Conservation (phyloP, 306 rosid species). For the Inga leiocalycina region DNA sequence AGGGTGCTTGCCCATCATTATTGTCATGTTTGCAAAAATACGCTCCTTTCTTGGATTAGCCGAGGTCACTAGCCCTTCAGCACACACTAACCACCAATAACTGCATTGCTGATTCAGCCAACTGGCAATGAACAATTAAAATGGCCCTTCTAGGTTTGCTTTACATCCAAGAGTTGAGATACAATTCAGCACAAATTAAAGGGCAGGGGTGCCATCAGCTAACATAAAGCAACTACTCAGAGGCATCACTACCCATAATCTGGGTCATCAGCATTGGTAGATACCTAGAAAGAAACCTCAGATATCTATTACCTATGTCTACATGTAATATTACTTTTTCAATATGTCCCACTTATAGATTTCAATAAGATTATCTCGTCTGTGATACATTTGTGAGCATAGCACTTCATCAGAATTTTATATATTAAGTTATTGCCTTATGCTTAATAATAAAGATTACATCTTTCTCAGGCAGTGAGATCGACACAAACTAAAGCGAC, state of each 20-base stretch:
- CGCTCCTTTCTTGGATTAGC: background rate
- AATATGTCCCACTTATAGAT: background rate
- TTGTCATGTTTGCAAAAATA: no score
- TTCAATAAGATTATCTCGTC: background rate
- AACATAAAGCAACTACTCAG: conserved; percentile 1
- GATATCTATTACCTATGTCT: background rate
- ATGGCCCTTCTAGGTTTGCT: background rate
- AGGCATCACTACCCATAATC: background rate
- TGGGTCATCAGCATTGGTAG: background rate
- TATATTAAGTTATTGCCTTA: background rate
- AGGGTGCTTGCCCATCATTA: no score
- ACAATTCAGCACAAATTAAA: background rate
- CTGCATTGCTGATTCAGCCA: background rate
- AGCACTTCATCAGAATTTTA: background rate
- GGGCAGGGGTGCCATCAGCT: background rate
- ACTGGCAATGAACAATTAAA: background rate
- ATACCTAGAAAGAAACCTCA: conserved; percentile 7
- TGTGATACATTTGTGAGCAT: conserved; percentile 2
- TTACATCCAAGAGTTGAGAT: conserved; percentile 1
- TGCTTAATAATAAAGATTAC: background rate
- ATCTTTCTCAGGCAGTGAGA: background rate
- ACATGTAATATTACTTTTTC: background rate
- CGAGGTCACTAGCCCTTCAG: background rate
- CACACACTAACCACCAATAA: background rate
- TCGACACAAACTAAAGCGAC: background rate